Conservation (phyloP, 306 rosid species). For the Datisca glomerata region DNA sequence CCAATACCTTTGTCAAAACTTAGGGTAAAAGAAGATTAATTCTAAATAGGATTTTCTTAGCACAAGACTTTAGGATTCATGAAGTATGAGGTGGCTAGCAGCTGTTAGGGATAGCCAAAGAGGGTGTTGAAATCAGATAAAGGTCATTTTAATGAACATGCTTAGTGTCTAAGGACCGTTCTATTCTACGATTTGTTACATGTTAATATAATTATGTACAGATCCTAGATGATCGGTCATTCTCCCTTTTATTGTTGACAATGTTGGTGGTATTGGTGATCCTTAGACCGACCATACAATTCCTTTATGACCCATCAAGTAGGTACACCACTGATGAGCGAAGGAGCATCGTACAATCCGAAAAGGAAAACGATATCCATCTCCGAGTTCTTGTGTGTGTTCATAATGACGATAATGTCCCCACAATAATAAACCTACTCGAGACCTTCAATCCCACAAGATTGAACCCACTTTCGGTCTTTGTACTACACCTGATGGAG, state of each 20-base stretch:
- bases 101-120: no score
- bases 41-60: no score
- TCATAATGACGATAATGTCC: slow-evolving; percentile 27
- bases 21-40: no score
- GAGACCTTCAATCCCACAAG: slow-evolving; percentile 34
- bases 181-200: background rate
- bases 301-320: slow-evolving; percentile 42
- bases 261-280: slow-evolving; percentile 12
- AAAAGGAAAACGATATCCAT: slow-evolving; percentile 20
- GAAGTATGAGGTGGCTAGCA: no score
- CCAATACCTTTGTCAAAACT: no score
- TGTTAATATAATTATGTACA: slow-evolving; percentile 10
- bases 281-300: slow-evolving; percentile 15
- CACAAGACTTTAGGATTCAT: no score
- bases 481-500: slow-evolving; percentile 48
- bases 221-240: slow-evolving; percentile 15
- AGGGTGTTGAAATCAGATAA: no score
- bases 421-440: slow-evolving; percentile 38
- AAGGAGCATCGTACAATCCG: slow-evolving; percentile 28
- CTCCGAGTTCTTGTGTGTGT: slow-evolving; percentile 39
- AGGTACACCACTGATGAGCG: slow-evolving; percentile 42
- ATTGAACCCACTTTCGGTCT: slow-evolving; percentile 24
- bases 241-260: slow-evolving; percentile 13
- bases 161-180: no score
- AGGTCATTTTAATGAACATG: no score